A percentile compares a stretch with the other conserved stretches of the same genome.
Evolutionary conservation across 148 eudicot genomes (phyloP).

Genomic region (Beta vulgaris): DNA sequence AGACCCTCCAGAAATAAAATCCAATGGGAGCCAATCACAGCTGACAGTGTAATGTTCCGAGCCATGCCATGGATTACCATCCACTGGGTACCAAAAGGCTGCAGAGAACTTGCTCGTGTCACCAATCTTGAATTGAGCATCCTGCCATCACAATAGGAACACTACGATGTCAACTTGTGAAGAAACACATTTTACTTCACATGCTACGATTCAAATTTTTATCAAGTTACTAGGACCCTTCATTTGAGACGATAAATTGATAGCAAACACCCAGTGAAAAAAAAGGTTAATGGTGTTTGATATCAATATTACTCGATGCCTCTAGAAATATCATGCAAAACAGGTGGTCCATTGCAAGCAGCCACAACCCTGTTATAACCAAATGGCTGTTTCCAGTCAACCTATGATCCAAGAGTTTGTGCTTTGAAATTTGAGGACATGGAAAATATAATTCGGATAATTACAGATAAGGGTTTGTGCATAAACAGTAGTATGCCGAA

Average conservation of each 20-base stretch:
- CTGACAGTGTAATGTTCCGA: slow-evolving; percentile 64
- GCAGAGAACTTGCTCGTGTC: slow-evolving; percentile 72
- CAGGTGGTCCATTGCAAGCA: neutral
- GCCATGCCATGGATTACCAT: slow-evolving; percentile 77
- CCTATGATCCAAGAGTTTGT: neutral
- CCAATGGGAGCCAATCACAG: slow-evolving; percentile 77
- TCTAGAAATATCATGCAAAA: neutral
- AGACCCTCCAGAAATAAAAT: slow-evolving; percentile 42
- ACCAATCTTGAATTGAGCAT: slow-evolving; percentile 76
- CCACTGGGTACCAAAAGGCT: slow-evolving; percentile 85
- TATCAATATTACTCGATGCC: neutral
- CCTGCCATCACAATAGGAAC: slow-evolving; percentile 41
- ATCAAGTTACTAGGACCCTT: neutral
- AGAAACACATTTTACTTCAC: neutral
- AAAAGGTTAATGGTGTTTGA: neutral
- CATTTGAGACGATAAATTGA: neutral
- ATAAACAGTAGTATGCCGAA: neutral
- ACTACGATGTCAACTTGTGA: slow-evolving; percentile 4
- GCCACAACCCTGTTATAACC: neutral
- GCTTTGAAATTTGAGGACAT: neutral
- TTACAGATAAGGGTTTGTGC: neutral
- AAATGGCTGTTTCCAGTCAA: neutral
- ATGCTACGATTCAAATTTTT: neutral
- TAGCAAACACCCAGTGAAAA: neutral
- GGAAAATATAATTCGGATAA: neutral